phyloP scores from a whole-genome alignment of 768 basidiomycete species.

The Amanita pseudoporphyria region DNA sequence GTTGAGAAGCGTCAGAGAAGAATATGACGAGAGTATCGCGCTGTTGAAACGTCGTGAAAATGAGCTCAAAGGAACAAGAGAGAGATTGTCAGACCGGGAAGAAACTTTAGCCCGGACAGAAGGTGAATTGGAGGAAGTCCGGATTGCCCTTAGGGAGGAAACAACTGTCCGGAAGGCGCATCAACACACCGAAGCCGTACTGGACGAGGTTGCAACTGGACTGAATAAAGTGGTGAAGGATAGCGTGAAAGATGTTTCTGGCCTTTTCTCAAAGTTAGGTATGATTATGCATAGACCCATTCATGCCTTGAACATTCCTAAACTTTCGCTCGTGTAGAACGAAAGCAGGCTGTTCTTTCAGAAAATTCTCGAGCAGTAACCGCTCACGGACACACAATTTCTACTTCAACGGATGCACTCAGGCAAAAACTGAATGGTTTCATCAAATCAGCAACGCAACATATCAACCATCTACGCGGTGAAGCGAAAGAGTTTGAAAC shows the following conservation, averaged over 20 bases:
- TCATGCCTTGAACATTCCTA: no score
- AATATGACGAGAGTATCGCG: conserved; percentile 85
- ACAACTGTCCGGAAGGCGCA: conserved; percentile 67
- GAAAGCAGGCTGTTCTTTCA: conserved; percentile 54
- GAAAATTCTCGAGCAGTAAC: conserved; percentile 60
- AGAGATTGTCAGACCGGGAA: conserved; percentile 43
- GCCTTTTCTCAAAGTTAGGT: conserved; percentile 82
- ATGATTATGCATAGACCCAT: conserved; percentile 13
- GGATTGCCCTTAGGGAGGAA: conserved; percentile 68
- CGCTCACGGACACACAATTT: conserved; percentile 50
- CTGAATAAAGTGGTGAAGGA: conserved; percentile 60
- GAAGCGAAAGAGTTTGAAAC: conserved; percentile 49
- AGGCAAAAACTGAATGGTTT: conserved; percentile 54
- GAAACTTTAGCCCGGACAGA: conserved; percentile 43
- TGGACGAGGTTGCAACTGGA: conserved; percentile 65
- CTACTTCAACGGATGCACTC: conserved; percentile 42
- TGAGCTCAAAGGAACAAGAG: conserved; percentile 58
- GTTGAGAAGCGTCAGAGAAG: conserved; percentile 69
- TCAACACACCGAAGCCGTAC: conserved; percentile 56
- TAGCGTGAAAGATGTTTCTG: conserved; percentile 57
- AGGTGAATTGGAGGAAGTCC: conserved; percentile 48
- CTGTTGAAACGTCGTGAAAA: conserved; percentile 66
- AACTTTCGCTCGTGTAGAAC: conserved; percentile 37
- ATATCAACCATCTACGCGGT: conserved; percentile 39
- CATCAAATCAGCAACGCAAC: conserved; percentile 43